Conservation (phyloP, 306 rosid species). For the Citrullus colocynthis region DNA sequence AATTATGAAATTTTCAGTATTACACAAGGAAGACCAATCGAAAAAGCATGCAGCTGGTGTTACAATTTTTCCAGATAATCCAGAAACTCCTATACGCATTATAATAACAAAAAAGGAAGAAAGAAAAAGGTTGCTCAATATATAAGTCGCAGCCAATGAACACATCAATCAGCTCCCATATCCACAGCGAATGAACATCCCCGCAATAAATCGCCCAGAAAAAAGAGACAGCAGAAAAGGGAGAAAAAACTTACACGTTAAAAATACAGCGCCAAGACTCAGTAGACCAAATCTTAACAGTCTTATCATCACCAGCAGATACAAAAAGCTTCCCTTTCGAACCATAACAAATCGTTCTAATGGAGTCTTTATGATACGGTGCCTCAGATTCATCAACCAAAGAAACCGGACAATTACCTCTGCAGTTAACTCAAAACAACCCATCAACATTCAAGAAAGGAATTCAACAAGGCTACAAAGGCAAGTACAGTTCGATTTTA, state of each 20-base stretch:
- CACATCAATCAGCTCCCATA: not conserved
- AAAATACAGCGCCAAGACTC: conserved; percentile 62
- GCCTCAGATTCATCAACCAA: conserved; percentile 36
- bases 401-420: conserved; percentile 40
- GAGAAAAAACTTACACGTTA: conserved; percentile 38
- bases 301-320: conserved; percentile 88
- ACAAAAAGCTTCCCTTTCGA: conserved; percentile 59
- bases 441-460: not conserved
- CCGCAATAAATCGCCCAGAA: not conserved
- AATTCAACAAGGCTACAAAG: not conserved
- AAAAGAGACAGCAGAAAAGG: not conserved
- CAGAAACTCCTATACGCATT: not conserved
- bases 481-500: not conserved
- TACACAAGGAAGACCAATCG: conserved; percentile 1
- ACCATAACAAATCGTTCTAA: conserved; percentile 67
- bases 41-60: not conserved
- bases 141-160: not conserved
- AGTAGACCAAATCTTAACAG: conserved; percentile 70
- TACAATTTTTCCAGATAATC: not conserved
- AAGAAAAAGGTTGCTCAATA: not conserved
- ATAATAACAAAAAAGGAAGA: not conserved
- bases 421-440: conserved; percentile 16
- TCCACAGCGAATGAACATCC: not conserved
- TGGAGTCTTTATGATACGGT: conserved; percentile 48
- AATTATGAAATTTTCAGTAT: not conserved